Conservation (phyloP, 1,139 yeast species). For the Suhomyces ambrosiae region DNA sequence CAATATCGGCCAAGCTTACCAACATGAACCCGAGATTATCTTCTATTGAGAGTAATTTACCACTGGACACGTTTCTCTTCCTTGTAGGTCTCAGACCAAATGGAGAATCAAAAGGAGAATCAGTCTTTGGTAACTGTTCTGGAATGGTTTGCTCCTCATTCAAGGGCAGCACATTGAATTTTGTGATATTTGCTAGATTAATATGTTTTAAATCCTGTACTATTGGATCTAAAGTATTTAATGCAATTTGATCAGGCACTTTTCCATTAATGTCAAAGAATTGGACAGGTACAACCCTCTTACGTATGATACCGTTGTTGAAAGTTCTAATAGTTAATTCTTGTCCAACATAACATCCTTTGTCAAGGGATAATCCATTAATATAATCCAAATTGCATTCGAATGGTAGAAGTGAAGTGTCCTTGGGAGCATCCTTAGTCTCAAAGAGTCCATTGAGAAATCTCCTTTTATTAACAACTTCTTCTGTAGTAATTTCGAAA, state of each 20-base stretch:
- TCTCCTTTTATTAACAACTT: slow-evolving; percentile 49
- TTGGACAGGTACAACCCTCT: slow-evolving; percentile 75
- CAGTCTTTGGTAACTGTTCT: slow-evolving; percentile 1
- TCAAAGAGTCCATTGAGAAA: slow-evolving; percentile 69
- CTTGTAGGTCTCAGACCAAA: slow-evolving; percentile 28
- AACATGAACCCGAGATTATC: slow-evolving; percentile 72
- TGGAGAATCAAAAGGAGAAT: slow-evolving; percentile 29
- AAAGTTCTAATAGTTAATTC: slow-evolving; percentile 88
- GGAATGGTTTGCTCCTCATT: slow-evolving; percentile 11
- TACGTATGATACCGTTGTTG: slow-evolving; percentile 80
- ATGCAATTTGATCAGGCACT: slow-evolving; percentile 17
- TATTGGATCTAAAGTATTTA: slow-evolving; percentile 19
- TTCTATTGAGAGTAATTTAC: slow-evolving; percentile 56
- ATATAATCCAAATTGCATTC: slow-evolving; percentile 82
- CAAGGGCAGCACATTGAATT: slow-evolving; percentile 26
- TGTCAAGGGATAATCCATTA: slow-evolving; percentile 81
- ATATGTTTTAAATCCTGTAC: slow-evolving; percentile 21
- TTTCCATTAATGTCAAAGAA: slow-evolving; percentile 37
- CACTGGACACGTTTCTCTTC: slow-evolving; percentile 50
- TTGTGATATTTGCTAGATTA: slow-evolving; percentile 22
- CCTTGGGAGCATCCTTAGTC: slow-evolving; percentile 47
- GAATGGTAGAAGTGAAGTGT: slow-evolving; percentile 64
- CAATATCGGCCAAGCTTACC: slow-evolving; percentile 48
- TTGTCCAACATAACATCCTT: slow-evolving; percentile 97
- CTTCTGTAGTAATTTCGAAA: slow-evolving; percentile 20